Evolutionary conservation across 2,329 filamentous ascomycete genomes (phyloP).

Genomic region (Penicillium aurantiogriseum): DNA sequence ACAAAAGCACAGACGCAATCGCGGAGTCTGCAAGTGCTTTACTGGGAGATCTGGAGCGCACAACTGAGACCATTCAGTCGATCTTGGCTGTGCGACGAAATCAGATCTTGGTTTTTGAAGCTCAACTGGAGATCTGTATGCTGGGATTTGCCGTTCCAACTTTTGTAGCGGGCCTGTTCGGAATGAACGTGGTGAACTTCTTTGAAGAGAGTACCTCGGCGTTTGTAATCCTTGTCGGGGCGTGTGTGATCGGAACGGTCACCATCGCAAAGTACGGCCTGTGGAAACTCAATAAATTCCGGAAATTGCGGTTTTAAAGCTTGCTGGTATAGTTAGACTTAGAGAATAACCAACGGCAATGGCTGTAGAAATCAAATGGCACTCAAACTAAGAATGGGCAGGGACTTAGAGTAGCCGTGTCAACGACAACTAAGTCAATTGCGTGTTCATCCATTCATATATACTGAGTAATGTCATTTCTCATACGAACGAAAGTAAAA

Average conservation of each 20-base stretch:
- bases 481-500: too few relatives aligned
- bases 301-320: conserved; percentile 20
- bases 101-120: conserved; percentile 42
- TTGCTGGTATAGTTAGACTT: neutral
- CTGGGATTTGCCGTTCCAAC: conserved; percentile 37
- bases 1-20: conserved; percentile 36
- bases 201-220: conserved; percentile 34
- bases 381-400: neutral
- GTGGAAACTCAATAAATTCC: conserved; percentile 24
- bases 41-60: conserved; percentile 31
- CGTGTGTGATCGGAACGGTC: conserved; percentile 22
- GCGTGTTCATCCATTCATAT: neutral
- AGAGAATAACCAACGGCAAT: too few relatives aligned
- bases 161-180: conserved; percentile 37
- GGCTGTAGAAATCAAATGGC: neutral
- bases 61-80: conserved; percentile 35
- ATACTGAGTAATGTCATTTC: too few relatives aligned
- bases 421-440: neutral
- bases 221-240: conserved; percentile 24
- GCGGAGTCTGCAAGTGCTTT: conserved; percentile 31
- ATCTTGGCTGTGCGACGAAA: conserved; percentile 38
- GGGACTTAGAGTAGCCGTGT: neutral
- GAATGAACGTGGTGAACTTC: conserved; percentile 41
- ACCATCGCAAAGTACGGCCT: conserved; percentile 29
- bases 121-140: conserved; percentile 39